Conservation (phyloP, 345 rosid genomes). For the Psidium guajava region DNA sequence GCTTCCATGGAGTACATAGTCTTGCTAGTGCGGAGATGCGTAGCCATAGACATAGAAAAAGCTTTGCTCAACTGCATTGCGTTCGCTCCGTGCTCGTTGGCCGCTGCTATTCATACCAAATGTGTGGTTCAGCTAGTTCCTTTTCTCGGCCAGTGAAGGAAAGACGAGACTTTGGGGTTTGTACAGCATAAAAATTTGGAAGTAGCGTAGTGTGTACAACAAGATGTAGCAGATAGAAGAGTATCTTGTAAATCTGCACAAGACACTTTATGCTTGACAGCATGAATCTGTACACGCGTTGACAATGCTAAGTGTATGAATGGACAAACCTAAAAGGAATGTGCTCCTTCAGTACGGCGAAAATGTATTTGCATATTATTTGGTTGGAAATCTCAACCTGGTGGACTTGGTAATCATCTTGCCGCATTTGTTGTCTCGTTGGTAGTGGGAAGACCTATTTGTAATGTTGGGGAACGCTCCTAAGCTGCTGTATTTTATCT, state of each 20-base stretch:
- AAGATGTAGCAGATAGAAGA: background rate
- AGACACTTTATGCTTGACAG: too few relatives aligned
- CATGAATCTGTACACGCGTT: too few relatives aligned
- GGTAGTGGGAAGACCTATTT: too few relatives aligned
- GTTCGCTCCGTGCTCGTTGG: background rate
- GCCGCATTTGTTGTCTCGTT: too few relatives aligned
- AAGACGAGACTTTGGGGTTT: background rate
- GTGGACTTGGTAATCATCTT: too few relatives aligned
- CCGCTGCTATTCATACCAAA: background rate
- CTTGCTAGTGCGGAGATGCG: background rate
- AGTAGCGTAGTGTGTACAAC: background rate
- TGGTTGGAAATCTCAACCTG: too few relatives aligned
- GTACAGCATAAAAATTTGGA: background rate
- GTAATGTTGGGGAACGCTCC: too few relatives aligned
- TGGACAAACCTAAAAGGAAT: too few relatives aligned
- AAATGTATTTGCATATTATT: too few relatives aligned
- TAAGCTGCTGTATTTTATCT: too few relatives aligned
- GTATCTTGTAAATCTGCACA: background rate
- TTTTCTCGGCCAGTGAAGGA: background rate
- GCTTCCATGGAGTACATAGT: conserved; percentile 9
- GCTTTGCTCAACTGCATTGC: conserved; percentile 7
- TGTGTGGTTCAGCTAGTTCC: background rate
- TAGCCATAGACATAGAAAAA: conserved; percentile 2
- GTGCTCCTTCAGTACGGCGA: too few relatives aligned
- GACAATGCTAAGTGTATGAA: too few relatives aligned